A percentile compares a stretch with the other conserved stretches of the same genome.
Conservation (phyloP, 257 asterid species). For the Haberlea rhodopensis region DNA sequence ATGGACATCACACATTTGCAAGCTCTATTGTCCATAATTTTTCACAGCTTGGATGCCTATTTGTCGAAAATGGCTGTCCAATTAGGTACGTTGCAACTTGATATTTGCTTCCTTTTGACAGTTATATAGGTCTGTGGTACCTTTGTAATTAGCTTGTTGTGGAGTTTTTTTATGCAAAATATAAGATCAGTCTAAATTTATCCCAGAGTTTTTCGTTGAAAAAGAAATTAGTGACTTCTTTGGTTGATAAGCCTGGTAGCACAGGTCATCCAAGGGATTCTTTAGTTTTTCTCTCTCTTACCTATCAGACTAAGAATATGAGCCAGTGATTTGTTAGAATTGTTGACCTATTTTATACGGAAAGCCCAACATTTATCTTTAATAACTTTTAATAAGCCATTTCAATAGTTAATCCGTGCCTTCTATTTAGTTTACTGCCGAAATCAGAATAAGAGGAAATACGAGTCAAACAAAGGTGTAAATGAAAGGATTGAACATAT, state of each 20-base stretch:
- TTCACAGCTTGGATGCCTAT: slow-evolving; percentile 90
- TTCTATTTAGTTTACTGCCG: no score
- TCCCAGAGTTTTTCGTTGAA: not conserved
- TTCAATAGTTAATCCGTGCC: no score
- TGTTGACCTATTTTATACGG: no score
- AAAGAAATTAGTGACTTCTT: not conserved
- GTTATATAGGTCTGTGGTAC: slow-evolving; percentile 4
- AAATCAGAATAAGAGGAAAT: no score
- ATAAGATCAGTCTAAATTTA: not conserved
- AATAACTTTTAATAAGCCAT: no score
- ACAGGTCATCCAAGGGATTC: not conserved
- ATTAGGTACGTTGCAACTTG: slow-evolving; percentile 53
- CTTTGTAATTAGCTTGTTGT: slow-evolving; percentile 15
- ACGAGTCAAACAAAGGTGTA: no score
- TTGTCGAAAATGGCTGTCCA: slow-evolving; percentile 64
- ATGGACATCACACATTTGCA: slow-evolving; percentile 93
- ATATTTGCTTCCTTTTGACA: slow-evolving; percentile 19
- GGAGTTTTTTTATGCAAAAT: slow-evolving; percentile 11
- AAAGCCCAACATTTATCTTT: no score
- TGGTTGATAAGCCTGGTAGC: not conserved
- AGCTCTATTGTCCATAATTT: slow-evolving; percentile 83
- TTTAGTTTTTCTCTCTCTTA: not conserved
- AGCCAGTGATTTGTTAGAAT: not conserved
- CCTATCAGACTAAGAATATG: not conserved
- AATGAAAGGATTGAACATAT: no score